A percentile compares a stretch with the other conserved stretches of the same genome.
phyloP scores from a whole-genome alignment of 2,329 filamentous ascomycete genomes.

The Alternaria atra region DNA sequence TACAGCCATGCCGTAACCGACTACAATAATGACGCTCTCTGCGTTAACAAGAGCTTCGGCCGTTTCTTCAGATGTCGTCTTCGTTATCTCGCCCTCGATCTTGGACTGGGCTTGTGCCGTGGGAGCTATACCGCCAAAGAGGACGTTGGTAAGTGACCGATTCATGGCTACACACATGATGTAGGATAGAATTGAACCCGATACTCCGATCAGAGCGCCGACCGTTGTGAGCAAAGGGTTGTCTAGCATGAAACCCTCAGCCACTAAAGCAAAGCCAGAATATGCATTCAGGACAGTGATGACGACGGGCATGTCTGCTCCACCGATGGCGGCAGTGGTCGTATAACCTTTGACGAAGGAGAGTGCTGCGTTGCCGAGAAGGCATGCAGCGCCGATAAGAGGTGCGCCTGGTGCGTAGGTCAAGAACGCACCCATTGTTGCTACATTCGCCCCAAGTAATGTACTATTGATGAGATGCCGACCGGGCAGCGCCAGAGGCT shows the following conservation, averaged over 20 bases:
- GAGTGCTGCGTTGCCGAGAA: constrained; percentile 77
- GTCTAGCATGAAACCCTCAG: constrained; percentile 90
- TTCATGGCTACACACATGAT: constrained; percentile 86
- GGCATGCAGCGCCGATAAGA: constrained; percentile 77
- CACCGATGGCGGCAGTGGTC: constrained; percentile 86
- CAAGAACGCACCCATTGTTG: constrained; percentile 84
- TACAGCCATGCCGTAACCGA: constrained; percentile 94
- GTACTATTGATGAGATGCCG: constrained; percentile 78
- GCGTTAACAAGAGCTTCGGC: constrained; percentile 78
- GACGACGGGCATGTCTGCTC: constrained; percentile 93
- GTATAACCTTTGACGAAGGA: constrained; percentile 89
- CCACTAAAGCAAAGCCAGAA: constrained; percentile 87
- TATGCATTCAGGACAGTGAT: constrained; percentile 92
- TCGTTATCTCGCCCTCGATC: constrained; percentile 80
- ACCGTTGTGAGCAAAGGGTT: constrained; percentile 86
- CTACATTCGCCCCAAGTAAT: constrained; percentile 77
- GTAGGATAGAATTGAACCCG: constrained; percentile 81
- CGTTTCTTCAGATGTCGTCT: constrained; percentile 81
- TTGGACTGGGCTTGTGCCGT: constrained; percentile 72
- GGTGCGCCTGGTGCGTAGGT: constrained; percentile 83
- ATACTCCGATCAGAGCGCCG: constrained; percentile 86
- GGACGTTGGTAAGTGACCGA: constrained; percentile 83
- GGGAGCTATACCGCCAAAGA: constrained; percentile 82
- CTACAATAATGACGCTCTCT: constrained; percentile 87
- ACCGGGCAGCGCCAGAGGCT: constrained; percentile 75